Percentiles rank a stretch among this genome's conserved stretches.
These are phyloP conservation scores for Kwoniella europaea DNA, from an alignment of 768 basidiomycete genomes.

Conservation along the genomic window DNA sequence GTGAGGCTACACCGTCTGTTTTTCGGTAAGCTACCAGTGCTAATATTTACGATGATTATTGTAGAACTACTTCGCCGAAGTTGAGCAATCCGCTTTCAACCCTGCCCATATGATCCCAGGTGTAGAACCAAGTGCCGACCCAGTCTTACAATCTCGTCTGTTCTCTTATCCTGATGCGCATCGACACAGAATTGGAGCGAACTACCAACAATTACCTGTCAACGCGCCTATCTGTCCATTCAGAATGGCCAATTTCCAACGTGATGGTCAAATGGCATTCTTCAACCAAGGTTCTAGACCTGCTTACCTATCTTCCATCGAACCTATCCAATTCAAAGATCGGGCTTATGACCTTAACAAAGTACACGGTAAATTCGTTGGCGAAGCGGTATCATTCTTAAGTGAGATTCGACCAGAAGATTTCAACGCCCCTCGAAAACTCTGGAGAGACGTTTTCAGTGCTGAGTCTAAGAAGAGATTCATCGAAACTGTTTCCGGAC, in stretches of 20 bases:
- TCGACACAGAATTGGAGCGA: slow-evolving; percentile 59
- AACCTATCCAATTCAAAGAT: slow-evolving; percentile 70
- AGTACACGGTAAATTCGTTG: slow-evolving; percentile 73
- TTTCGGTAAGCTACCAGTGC: neutral
- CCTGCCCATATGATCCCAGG: slow-evolving; percentile 87
- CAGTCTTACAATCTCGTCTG: slow-evolving; percentile 88
- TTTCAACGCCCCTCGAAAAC: slow-evolving; percentile 63
- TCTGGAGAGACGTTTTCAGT: slow-evolving; percentile 59
- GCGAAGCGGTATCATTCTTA: slow-evolving; percentile 63
- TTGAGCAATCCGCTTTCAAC: slow-evolving; percentile 48
- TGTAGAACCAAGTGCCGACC: slow-evolving; percentile 87
- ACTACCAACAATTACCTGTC: slow-evolving; percentile 76
- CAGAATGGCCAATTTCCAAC: slow-evolving; percentile 79
- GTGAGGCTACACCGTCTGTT: slow-evolving; percentile 11
- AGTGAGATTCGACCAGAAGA: slow-evolving; percentile 72
- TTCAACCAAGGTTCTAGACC: slow-evolving; percentile 82
- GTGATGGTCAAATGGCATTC: slow-evolving; percentile 73
- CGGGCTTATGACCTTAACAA: slow-evolving; percentile 50
- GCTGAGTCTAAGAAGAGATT: slow-evolving; percentile 54
- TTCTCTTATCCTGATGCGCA: slow-evolving; percentile 75
- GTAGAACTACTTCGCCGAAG: slow-evolving; percentile 59
- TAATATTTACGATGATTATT: neutral
- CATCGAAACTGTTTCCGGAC: slow-evolving; percentile 60
- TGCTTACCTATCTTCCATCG: slow-evolving; percentile 81
- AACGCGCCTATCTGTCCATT: slow-evolving; percentile 76